Conservation (phyloP, 2,329 filamentous ascomycete species). For the Sclerotinia subarctica region DNA sequence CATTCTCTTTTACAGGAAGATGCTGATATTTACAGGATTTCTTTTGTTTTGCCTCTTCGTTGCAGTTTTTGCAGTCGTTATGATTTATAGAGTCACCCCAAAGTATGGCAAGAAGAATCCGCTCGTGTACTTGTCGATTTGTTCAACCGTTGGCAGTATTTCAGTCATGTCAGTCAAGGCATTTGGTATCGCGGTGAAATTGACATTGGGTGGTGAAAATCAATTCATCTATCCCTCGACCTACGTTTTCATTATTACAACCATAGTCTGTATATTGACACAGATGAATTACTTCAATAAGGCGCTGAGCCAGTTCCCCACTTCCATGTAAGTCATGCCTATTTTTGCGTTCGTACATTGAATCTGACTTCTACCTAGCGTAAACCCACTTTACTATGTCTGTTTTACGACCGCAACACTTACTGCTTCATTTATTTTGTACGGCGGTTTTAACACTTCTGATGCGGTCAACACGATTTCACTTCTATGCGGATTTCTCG, state of each 20-base stretch:
- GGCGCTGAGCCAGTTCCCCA: constrained; percentile 91
- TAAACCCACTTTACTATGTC: constrained; percentile 85
- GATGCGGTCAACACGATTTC: constrained; percentile 90
- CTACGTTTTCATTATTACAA: constrained; percentile 95
- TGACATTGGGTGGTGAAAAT: constrained; percentile 89
- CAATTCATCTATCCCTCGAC: constrained; percentile 94
- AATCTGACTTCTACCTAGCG: constrained; percentile 43
- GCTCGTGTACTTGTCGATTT: constrained; percentile 94
- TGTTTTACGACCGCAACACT: constrained; percentile 95
- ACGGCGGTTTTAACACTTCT: constrained; percentile 92
- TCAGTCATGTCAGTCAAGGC: constrained; percentile 99
- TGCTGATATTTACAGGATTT: constrained; percentile 56
- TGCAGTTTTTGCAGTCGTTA: constrained; percentile 77
- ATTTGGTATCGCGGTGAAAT: constrained; percentile 94
- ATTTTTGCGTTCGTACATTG: background rate
- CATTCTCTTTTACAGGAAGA: background rate
- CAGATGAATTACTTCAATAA: constrained; percentile 99
- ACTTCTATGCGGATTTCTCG: constrained; percentile 85
- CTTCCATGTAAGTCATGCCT: constrained; percentile 74
- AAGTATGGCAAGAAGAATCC: constrained; percentile 92
- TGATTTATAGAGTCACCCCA: constrained; percentile 95
- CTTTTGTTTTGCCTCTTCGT: constrained; percentile 81
- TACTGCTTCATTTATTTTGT: constrained; percentile 92
- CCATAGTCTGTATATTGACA: constrained; percentile 87
- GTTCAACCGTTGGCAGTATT: constrained; percentile 92